These are phyloP conservation scores for Cenchrus americanus DNA, from an alignment of 176 grass and related monocot genomes.

Conservation along the genomic window DNA sequence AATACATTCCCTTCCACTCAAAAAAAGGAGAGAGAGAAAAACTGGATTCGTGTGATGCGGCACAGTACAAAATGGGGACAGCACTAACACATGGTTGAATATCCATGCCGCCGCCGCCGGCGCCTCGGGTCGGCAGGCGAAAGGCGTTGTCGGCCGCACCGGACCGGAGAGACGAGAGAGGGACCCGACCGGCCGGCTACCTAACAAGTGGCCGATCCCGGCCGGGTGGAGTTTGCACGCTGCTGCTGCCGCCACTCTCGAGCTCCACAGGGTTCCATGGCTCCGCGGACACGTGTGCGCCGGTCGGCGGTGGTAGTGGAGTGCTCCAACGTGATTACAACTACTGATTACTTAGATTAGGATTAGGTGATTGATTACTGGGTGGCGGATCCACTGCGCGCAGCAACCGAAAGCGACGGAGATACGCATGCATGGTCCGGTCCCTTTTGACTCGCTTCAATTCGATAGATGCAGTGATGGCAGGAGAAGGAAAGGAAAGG, in stretches of 20 bases:
- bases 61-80: neutral
- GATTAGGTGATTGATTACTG: neutral
- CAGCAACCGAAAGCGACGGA: too few species aligned
- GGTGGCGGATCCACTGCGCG: too few species aligned
- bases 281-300: conserved; percentile 17
- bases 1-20: too few species aligned
- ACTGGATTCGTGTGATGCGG: too few species aligned
- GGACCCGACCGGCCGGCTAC: neutral
- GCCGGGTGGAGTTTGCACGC: neutral
- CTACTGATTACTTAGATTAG: neutral
- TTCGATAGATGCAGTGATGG: too few species aligned
- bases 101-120: neutral
- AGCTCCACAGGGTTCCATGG: neutral
- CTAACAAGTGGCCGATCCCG: conserved; percentile 4
- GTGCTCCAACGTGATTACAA: neutral
- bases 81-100: conserved; percentile 12
- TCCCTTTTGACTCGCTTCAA: too few species aligned
- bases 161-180: neutral
- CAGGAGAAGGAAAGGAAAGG: too few species aligned
- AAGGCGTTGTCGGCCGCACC: conserved; percentile 30
- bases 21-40: too few species aligned
- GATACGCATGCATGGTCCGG: too few species aligned
- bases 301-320: too few species aligned
- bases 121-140: neutral
- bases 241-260: neutral